phyloP scores from a whole-genome alignment of 257 asterid species.

The Solanum appendiculatum region DNA sequence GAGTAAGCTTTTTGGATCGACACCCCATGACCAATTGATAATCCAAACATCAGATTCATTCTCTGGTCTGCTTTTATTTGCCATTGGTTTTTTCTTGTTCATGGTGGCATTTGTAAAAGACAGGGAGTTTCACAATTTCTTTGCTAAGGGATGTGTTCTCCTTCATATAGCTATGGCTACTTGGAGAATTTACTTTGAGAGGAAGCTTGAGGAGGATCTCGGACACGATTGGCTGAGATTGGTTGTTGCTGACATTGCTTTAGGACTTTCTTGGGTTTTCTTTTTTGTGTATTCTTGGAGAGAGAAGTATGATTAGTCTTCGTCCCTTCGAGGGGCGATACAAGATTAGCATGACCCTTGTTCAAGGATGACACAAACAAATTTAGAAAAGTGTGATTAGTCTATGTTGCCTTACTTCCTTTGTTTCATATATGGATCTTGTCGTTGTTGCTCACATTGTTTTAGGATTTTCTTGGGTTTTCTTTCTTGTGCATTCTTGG shows the following conservation, averaged over 20 bases:
- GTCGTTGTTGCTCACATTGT: slow-evolving; percentile 55
- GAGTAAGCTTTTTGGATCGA: slow-evolving; percentile 70
- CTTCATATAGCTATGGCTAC: slow-evolving; percentile 78
- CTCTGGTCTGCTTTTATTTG: slow-evolving; percentile 74
- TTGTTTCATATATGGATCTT: background rate
- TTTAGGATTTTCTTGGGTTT: slow-evolving; percentile 46
- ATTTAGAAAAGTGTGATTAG: background rate
- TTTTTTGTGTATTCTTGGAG: slow-evolving; percentile 82
- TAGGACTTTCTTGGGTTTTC: slow-evolving; percentile 79
- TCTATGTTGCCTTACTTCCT: background rate
- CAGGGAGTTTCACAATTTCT: slow-evolving; percentile 69
- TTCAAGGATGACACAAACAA: background rate
- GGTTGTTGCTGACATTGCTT: slow-evolving; percentile 62
- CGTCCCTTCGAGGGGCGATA: background rate
- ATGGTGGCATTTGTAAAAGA: slow-evolving; percentile 95
- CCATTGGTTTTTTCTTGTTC: slow-evolving; percentile 70
- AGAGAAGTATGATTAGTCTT: slow-evolving; percentile 69
- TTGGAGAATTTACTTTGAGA: slow-evolving; percentile 83
- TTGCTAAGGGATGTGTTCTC: slow-evolving; percentile 70
- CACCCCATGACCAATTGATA: slow-evolving; percentile 82
- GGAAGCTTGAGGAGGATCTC: slow-evolving; percentile 69
- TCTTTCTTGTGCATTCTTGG: slow-evolving; percentile 56
- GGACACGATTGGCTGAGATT: slow-evolving; percentile 84
- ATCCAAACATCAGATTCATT: slow-evolving; percentile 84
- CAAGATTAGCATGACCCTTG: background rate